Conservation (phyloP, 257 asterid species). For the Scutellaria baicalensis region DNA sequence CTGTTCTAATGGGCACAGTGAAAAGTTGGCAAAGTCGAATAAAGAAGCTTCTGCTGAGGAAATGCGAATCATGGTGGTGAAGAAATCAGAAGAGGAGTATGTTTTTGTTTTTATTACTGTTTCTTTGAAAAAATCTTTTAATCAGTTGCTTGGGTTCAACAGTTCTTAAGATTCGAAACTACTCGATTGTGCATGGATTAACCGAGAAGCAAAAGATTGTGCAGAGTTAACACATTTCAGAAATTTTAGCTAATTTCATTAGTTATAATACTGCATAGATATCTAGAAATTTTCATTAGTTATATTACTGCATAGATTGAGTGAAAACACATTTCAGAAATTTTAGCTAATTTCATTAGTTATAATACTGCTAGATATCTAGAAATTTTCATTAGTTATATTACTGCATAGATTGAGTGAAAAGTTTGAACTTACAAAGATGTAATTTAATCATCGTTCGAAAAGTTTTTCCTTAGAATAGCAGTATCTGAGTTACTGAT, state of each 20-base stretch:
- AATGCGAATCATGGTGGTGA: constrained; percentile 8
- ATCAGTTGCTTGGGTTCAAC: not conserved
- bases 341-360: too few species aligned
- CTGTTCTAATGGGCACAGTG: constrained; percentile 15
- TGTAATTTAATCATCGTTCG: not conserved
- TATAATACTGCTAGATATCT: too few species aligned
- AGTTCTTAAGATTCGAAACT: not conserved
- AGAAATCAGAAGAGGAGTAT: constrained; percentile 26
- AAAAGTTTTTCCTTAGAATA: not conserved
- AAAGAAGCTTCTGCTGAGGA: constrained; percentile 22
- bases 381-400: too few species aligned
- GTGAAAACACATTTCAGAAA: too few species aligned
- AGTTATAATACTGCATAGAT: too few species aligned
- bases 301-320: not conserved
- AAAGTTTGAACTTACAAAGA: not conserved
- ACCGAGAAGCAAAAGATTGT: not conserved
- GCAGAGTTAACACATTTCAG: not conserved
- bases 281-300: too few species aligned
- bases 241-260: too few species aligned
- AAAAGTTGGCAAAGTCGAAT: constrained; percentile 7
- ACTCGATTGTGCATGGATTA: not conserved
- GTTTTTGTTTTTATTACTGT: not conserved
- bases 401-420: not conserved
- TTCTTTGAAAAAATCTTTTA: too few species aligned
- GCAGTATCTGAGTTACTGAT: too few species aligned